Conservation (phyloP, 2,329 filamentous ascomycete species). For the Sordariomycetes sp. region DNA sequence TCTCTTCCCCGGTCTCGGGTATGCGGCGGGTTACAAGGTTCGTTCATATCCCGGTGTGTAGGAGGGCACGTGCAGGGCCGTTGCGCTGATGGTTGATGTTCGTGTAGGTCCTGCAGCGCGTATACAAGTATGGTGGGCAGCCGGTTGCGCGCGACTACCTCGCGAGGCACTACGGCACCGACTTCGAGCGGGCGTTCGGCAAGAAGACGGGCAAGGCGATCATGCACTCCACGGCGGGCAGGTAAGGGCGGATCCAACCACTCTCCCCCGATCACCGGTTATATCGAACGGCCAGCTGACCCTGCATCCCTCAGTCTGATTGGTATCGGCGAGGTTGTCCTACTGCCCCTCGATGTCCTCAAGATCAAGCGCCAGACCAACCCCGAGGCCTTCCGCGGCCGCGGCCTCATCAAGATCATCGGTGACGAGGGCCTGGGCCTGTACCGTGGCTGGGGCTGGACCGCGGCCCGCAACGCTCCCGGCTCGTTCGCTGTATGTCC, state of each 20-base stretch:
- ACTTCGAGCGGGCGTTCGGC: slow-evolving; percentile 83
- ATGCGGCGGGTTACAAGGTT: slow-evolving; percentile 94
- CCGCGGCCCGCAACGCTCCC: slow-evolving; percentile 88
- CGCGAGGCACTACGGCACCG: slow-evolving; percentile 59
- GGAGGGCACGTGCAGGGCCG: too few relatives aligned
- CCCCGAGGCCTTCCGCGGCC: slow-evolving; percentile 91
- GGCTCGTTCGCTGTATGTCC: slow-evolving; percentile 76
- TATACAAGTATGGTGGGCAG: slow-evolving; percentile 99
- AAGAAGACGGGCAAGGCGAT: slow-evolving; percentile 97
- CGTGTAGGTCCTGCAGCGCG: slow-evolving; percentile 65
- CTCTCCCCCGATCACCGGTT: background rate
- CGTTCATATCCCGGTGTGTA: background rate
- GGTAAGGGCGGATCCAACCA: slow-evolving; percentile 30
- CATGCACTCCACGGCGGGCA: slow-evolving; percentile 92
- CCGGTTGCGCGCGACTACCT: slow-evolving; percentile 90
- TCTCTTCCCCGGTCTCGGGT: slow-evolving; percentile 91
- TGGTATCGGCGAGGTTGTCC: slow-evolving; percentile 91
- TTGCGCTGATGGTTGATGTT: background rate
- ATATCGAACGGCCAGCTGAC: background rate
- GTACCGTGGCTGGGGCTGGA: slow-evolving; percentile 96
- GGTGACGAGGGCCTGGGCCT: slow-evolving; percentile 89
- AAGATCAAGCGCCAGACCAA: slow-evolving; percentile 99
- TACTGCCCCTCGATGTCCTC: slow-evolving; percentile 88
- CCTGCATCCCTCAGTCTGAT: slow-evolving; percentile 51
- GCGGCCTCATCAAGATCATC: slow-evolving; percentile 80